These are phyloP conservation scores for Solanum rostratum DNA, from an alignment of 257 asterid genomes.

Conservation along the genomic window DNA sequence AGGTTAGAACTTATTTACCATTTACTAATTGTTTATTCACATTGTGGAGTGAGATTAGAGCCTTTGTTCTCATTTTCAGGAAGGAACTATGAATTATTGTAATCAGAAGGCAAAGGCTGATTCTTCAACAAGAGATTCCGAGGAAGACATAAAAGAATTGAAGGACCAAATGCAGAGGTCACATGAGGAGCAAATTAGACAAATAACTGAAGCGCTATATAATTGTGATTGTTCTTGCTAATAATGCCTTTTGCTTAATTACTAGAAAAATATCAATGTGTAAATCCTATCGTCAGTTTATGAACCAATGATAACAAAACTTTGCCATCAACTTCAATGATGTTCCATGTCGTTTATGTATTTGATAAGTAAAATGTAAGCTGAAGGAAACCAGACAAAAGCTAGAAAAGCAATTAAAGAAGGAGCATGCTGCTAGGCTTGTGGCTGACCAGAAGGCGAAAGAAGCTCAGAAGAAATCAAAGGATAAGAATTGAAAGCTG, in stretches of 20 bases:
- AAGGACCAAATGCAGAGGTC: too few species aligned
- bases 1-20: conserved; percentile 8
- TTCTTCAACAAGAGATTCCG: too few species aligned
- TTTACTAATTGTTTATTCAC: not conserved
- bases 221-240: too few species aligned
- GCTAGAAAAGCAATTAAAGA: conserved; percentile 14
- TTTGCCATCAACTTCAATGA: not conserved
- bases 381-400: conserved; percentile 14
- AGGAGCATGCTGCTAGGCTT: conserved; percentile 5
- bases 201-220: conserved; percentile 48
- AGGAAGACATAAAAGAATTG: conserved; percentile 32
- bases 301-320: not conserved
- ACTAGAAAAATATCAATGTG: not conserved
- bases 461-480: conserved; percentile 7
- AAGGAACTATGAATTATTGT: conserved; percentile 19
- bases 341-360: not conserved
- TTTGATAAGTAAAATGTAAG: conserved; percentile 23
- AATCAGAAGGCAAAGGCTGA: conserved; percentile 29
- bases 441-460: not conserved
- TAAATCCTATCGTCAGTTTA: too few species aligned
- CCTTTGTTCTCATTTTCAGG: conserved; percentile 17
- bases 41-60: not conserved
- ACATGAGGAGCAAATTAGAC: conserved; percentile 35
- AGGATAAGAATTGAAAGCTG: too few species aligned
- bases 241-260: not conserved